A percentile compares a stretch with the other conserved stretches of the same genome.
phyloP scores from a whole-genome alignment of 306 rosid genomes.

The Rosa persica region DNA sequence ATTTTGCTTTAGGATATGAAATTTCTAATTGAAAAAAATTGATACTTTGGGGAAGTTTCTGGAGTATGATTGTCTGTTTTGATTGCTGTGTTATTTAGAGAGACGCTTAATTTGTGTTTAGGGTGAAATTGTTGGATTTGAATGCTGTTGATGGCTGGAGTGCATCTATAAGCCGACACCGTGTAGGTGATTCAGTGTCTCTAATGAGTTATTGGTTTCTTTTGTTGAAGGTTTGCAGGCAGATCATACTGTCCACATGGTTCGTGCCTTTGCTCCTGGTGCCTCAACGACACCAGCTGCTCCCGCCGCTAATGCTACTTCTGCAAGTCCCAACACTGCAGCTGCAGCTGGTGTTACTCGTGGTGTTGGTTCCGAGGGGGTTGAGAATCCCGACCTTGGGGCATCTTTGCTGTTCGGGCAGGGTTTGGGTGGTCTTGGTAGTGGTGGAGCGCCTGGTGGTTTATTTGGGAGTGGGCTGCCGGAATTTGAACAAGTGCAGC shows the following conservation, averaged over 20 bases:
- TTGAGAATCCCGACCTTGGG: constrained; percentile 40
- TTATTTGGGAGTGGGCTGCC: constrained; percentile 49
- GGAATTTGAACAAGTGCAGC: constrained; percentile 61
- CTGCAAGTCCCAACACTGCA: constrained; percentile 33
- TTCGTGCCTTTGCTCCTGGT: constrained; percentile 43
- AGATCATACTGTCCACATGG: constrained; percentile 66
- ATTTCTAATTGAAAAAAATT: background rate
- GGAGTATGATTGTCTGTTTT: background rate
- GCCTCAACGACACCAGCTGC: constrained; percentile 38
- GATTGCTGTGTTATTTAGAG: background rate
- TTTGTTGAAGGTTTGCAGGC: constrained; percentile 44
- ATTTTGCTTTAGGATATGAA: background rate
- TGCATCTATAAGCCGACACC: background rate
- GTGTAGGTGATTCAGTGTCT: background rate
- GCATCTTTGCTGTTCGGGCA: constrained; percentile 51
- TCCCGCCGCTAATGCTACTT: constrained; percentile 24
- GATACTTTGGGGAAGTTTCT: background rate
- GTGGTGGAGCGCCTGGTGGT: constrained; percentile 32
- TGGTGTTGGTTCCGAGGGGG: constrained; percentile 57
- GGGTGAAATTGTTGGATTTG: background rate
- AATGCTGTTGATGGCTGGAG: background rate
- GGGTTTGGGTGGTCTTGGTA: constrained; percentile 42
- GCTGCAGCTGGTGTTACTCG: constrained; percentile 47
- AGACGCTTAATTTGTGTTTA: background rate
- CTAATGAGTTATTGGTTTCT: background rate